Evolutionary conservation across 164 flowering plant genomes (phyloP), one percentile per base, ranked within the genome.

Genomic region (Tetracentron sinense): DNA sequence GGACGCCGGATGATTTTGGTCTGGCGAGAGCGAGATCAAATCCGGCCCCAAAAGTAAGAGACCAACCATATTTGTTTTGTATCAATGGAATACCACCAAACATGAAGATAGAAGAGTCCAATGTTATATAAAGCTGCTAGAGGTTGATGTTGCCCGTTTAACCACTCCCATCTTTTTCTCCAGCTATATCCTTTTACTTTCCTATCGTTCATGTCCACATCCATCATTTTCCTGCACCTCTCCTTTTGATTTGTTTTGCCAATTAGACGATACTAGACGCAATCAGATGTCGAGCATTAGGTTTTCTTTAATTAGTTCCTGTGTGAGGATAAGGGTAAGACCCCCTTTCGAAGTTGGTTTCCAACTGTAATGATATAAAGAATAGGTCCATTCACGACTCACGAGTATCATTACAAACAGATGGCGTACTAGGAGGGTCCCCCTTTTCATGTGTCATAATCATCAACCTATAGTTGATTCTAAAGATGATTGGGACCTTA

Each of bases 281-380:
- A 42, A 62, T 35, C 46, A 17, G 21, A 54, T 26, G 31, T 30
- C 31, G 22, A 47, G 56, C 56, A 49, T 48, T 38, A 23, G 35
- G 22, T 47, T 26, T 47, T 15, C 26, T 20, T 47, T 42, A 12
- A 29, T 26, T 27, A 12, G 2, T 26, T 61, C 11, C 44, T 8
- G 38, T 4, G 38, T 33, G 4, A 4, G 38, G 10, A n/a, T n/a
- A n/a, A n/a, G n/a, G n/a, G n/a, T n/a, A 46, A 26, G 51, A 28
- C 51, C 15, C 56, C 31, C 19, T 16, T 46, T 50, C 35, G n/a
- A 58, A 48, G 52, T 61, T 47, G 63, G 42, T 47, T 29, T 30
- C 30, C 14, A 38, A 16, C 44, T 38, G 44, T 38, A 8, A 38
- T 38, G 14, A 33, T 33, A 33, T 33, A n/a, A n/a, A n/a, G n/a